These are phyloP conservation scores for Hymenoscyphus occultus DNA, from an alignment of 2,329 filamentous ascomycete species.

Conservation along the genomic window DNA sequence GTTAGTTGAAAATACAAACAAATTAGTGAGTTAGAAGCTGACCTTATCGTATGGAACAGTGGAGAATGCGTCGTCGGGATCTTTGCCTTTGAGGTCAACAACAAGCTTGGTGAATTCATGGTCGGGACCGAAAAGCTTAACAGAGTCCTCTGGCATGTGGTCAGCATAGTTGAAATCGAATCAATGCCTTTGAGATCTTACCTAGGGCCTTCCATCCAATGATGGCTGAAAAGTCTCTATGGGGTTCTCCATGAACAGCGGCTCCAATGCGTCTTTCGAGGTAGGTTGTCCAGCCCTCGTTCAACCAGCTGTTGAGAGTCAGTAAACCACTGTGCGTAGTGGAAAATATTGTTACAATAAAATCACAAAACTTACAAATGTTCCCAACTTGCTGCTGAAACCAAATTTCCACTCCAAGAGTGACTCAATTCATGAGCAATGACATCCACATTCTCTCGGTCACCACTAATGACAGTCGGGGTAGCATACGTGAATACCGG, in stretches of 20 bases:
- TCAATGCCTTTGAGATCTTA: conserved; percentile 27
- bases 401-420: conserved; percentile 86
- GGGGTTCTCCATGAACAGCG: conserved; percentile 73
- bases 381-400: conserved; percentile 77
- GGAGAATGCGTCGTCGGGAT: conserved; percentile 94
- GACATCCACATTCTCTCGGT: conserved; percentile 89
- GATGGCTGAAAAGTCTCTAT: conserved; percentile 91
- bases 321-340: background rate
- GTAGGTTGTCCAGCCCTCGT: conserved; percentile 90
- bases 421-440: conserved; percentile 82
- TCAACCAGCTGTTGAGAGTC: conserved; percentile 53
- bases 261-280: conserved; percentile 82
- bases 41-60: conserved; percentile 87
- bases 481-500: conserved; percentile 94
- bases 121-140: conserved; percentile 74
- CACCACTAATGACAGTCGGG: conserved; percentile 87
- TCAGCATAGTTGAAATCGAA: background rate
- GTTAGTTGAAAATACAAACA: conserved; percentile 6
- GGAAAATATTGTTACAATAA: background rate
- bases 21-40: background rate
- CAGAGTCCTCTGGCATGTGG: conserved; percentile 60
- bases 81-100: conserved; percentile 80
- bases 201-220: conserved; percentile 81
- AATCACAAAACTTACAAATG: conserved; percentile 57
- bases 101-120: conserved; percentile 94